Conservation (phyloP, 257 asterid species). For the Anisodus tanguticus region DNA sequence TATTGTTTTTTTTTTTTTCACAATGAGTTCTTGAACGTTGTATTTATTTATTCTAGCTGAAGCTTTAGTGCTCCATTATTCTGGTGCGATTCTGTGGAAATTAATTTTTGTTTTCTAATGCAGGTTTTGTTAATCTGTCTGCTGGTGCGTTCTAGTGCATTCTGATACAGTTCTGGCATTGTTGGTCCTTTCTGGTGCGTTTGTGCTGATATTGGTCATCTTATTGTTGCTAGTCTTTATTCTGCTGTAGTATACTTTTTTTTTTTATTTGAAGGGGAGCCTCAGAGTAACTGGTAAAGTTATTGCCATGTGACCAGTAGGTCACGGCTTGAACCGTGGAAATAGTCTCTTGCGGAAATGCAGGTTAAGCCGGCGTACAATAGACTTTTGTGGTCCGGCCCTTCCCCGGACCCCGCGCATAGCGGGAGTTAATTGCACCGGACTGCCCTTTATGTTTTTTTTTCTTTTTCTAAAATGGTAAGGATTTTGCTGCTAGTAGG, state of each 20-base stretch:
- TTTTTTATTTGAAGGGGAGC: too few species aligned
- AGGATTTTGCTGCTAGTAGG: neutral
- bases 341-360: too few species aligned
- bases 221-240: neutral
- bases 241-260: neutral
- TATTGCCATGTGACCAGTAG: too few species aligned
- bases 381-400: too few species aligned
- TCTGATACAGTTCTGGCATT: neutral
- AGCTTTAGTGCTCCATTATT: conserved; percentile 7
- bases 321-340: too few species aligned
- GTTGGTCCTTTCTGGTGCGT: neutral
- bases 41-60: conserved; percentile 8
- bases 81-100: neutral
- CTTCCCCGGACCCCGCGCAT: too few species aligned
- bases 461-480: too few species aligned
- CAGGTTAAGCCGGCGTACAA: too few species aligned
- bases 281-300: too few species aligned
- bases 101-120: neutral
- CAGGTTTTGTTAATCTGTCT: neutral
- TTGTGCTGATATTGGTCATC: neutral
- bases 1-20: too few species aligned
- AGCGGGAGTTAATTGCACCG: too few species aligned
- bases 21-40: neutral
- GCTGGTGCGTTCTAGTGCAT: neutral
- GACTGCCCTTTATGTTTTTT: too few species aligned